Conservation (phyloP, 2,329 filamentous ascomycete species). For the Beauveria australis region DNA sequence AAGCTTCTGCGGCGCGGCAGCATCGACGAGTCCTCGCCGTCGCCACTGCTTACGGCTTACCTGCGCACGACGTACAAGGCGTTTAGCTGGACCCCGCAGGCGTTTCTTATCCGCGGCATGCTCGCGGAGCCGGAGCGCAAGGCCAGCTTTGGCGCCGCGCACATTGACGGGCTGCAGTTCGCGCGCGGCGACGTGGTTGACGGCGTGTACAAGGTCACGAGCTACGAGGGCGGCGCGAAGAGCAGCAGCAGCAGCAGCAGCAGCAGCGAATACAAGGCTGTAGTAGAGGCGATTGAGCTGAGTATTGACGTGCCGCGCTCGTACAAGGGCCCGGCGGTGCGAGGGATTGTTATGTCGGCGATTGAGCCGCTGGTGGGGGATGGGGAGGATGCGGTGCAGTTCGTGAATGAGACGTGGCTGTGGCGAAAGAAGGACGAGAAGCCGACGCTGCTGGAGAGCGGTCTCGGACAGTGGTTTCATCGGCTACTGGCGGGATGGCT, state of each 20-base stretch:
- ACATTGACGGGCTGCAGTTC: slow-evolving; percentile 19
- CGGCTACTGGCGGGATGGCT: slow-evolving; percentile 21
- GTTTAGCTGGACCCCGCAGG: slow-evolving; percentile 26
- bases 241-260: slow-evolving; percentile 14
- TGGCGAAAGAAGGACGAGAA: slow-evolving; percentile 24
- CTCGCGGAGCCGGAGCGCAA: slow-evolving; percentile 15
- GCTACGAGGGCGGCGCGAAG: slow-evolving; percentile 13
- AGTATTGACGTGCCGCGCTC: slow-evolving; percentile 21
- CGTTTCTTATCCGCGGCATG: slow-evolving; percentile 20
- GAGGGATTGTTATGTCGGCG: slow-evolving; percentile 12
- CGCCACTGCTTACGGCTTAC: slow-evolving; percentile 20
- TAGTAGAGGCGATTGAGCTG: slow-evolving; percentile 18
- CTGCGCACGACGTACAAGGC: slow-evolving; percentile 22
- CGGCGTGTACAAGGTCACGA: slow-evolving; percentile 23
- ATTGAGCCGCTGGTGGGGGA: not conserved
- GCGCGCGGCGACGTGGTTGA: slow-evolving; percentile 22
- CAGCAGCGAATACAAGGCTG: slow-evolving; percentile 20
- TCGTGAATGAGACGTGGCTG: slow-evolving; percentile 33
- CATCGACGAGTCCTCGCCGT: not conserved
- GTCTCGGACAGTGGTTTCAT: slow-evolving; percentile 24
- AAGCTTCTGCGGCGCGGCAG: not conserved
- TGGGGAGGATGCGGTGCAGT: slow-evolving; percentile 17
- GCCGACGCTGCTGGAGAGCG: slow-evolving; percentile 22
- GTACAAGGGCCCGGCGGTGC: slow-evolving; percentile 12
- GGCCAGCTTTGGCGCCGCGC: slow-evolving; percentile 19